Percentiles rank a stretch among this genome's conserved stretches.
phyloP scores from a whole-genome alignment of 2,329 filamentous ascomycete genomes.

The Penicillium concentricum region DNA sequence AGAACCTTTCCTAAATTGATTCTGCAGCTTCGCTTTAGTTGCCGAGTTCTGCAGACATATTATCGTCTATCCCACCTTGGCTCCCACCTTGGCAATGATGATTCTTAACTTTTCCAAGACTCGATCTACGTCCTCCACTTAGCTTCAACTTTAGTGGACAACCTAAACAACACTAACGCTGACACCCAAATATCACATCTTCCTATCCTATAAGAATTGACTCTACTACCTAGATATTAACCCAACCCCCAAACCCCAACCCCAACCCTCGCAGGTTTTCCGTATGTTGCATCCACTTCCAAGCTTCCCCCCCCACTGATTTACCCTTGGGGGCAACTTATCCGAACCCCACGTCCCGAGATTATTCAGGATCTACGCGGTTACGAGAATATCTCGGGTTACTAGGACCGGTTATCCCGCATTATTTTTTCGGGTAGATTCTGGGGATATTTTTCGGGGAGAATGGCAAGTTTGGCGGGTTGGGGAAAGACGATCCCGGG shows the following conservation, averaged over 20 bases:
- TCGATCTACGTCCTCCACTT: not conserved
- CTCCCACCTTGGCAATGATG: no score
- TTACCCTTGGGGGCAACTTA: slow-evolving; percentile 8
- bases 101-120: no score
- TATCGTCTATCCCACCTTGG: not conserved
- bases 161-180: no score
- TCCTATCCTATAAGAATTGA: no score
- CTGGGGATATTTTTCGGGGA: not conserved
- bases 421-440: not conserved
- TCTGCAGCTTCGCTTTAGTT: slow-evolving; percentile 5
- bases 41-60: not conserved
- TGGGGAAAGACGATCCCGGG: no score
- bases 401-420: not conserved
- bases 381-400: slow-evolving; percentile 2
- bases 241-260: no score
- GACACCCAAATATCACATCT: not conserved
- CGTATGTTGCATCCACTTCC: slow-evolving; percentile 5
- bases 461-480: not conserved
- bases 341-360: not conserved
- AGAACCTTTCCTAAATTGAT: not conserved
- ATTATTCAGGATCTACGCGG: not conserved
- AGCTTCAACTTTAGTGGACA: not conserved
- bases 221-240: no score
- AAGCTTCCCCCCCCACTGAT: slow-evolving; percentile 2
- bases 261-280: not conserved